phyloP scores from a whole-genome alignment of 1,284 basidiomycete genomes.

The Heimioporus retisporus region DNA sequence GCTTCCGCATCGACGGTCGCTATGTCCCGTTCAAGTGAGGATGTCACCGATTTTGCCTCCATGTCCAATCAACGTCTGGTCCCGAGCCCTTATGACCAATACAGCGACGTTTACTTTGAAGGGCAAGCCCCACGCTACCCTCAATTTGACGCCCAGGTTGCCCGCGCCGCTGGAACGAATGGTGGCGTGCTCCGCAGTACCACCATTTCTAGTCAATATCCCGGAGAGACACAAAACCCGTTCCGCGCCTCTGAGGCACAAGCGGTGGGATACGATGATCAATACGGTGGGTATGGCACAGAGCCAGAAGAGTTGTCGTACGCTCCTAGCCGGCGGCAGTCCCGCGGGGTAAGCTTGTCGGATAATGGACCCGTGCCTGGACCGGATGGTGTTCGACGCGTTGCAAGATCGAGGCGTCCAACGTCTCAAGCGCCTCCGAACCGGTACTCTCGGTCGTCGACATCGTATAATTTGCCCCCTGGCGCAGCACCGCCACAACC shows the following conservation, averaged over 20 bases:
- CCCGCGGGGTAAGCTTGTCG: constrained; percentile 77
- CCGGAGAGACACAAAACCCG: constrained; percentile 64
- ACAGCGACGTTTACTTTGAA: constrained; percentile 49
- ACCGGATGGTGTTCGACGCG: constrained; percentile 79
- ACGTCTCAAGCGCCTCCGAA: constrained; percentile 75
- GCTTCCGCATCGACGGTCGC: constrained; percentile 65
- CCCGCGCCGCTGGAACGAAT: constrained; percentile 48
- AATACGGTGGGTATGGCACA: constrained; percentile 43
- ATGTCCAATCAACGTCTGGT: constrained; percentile 70
- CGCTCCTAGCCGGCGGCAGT: constrained; percentile 38
- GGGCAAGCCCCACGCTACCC: constrained; percentile 35
- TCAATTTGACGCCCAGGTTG: constrained; percentile 55
- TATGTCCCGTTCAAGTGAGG: constrained; percentile 73
- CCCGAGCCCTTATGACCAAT: constrained; percentile 60
- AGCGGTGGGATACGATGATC: constrained; percentile 49
- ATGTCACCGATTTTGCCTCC: constrained; percentile 63
- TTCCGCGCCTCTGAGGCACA: constrained; percentile 55
- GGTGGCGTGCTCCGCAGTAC: constrained; percentile 55
- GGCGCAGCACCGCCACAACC: constrained; percentile 78
- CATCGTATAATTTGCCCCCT: constrained; percentile 67
- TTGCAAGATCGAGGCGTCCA: constrained; percentile 68
- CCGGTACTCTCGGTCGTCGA: constrained; percentile 74
- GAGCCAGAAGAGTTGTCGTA: constrained; percentile 52
- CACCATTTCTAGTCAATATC: constrained; percentile 51
- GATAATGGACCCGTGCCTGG: constrained; percentile 86